phyloP scores from a whole-genome alignment of 108 stramenopile species.

The Chaetoceros muelleri region DNA sequence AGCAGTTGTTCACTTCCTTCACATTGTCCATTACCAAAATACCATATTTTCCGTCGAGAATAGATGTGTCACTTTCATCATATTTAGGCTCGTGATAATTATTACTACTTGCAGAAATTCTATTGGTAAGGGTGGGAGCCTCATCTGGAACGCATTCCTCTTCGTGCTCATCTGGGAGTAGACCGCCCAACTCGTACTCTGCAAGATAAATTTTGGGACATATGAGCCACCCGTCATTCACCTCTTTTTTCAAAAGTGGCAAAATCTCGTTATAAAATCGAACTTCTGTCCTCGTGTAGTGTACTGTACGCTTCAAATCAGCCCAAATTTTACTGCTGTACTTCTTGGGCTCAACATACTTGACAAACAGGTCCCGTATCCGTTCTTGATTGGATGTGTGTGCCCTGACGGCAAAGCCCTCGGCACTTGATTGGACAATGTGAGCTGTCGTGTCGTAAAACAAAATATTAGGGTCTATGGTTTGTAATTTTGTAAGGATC shows the following conservation, averaged over 20 bases:
- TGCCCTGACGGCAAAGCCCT: neutral
- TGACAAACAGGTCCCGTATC: constrained; percentile 17
- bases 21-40: constrained; percentile 24
- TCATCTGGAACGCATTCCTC: constrained; percentile 19
- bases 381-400: neutral
- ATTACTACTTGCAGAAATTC: constrained; percentile 2
- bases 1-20: constrained; percentile 26
- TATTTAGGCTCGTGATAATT: neutral
- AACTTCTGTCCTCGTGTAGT: constrained; percentile 62
- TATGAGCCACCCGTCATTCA: constrained; percentile 1
- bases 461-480: neutral
- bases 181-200: constrained; percentile 37
- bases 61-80: neutral
- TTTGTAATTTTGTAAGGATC: neutral
- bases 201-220: constrained; percentile 33
- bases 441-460: neutral
- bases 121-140: constrained; percentile 4
- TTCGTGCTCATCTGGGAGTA: constrained; percentile 27
- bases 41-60: constrained; percentile 11
- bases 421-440: neutral
- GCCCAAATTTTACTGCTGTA: constrained; percentile 51
- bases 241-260: constrained; percentile 18
- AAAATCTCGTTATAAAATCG: constrained; percentile 62
- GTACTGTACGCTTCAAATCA: constrained; percentile 61
- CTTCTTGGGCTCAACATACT: constrained; percentile 11